Base-by-base conservation (phyloP, 2,329 filamentous ascomycete species). In the Exophiala lecanii-corni region DNA sequence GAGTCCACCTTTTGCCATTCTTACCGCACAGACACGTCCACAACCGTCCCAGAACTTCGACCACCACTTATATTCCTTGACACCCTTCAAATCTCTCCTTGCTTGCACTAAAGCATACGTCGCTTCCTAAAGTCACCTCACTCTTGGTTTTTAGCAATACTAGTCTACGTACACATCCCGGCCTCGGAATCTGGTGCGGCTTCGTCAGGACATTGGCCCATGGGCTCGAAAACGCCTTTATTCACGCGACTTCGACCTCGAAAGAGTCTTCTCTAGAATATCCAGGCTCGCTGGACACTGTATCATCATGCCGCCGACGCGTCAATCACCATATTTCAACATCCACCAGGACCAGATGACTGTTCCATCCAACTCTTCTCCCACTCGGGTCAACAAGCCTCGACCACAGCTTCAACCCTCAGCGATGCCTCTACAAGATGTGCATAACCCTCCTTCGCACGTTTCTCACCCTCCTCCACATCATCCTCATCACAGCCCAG, bases 261-360 rank as follows among this genome's bases (percentile, higher is more conserved):
- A 43, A 36, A 40, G 38, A 32, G 32, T 23, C 33, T 39, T 50
- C 32, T 30, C 41, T 31, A 38, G 36, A 42, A 35, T 41, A 18
- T 41, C 30, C 44, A 43, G 41, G 39, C 43, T 36, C 19, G 31
- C 28, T 42, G 15, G 20, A 40, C 4, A 36, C 17, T 36, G 39
- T 23, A 41, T 38, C 47, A 45, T 34, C 45, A 57, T 57, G 55
- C 42, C 55, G 28, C 48, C 55, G 55, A 57, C 55, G 53, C 55
- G 55, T 57, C 53, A 50, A 46, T 70, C 71, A 58, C 62, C 65
- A 52, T 64, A 69, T 56, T 63, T 81, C 64, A 72, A 79, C 57
- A 75, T 78, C 61, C 78, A 75, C 60, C 71, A 80, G 60, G 76
- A 81, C 63, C 65, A 71, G 45, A 63, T 69, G 55, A 62, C 63